These are phyloP conservation scores for Fraxinus angustifolia DNA, from an alignment of 305 asterid species.

Conservation along the genomic window DNA sequence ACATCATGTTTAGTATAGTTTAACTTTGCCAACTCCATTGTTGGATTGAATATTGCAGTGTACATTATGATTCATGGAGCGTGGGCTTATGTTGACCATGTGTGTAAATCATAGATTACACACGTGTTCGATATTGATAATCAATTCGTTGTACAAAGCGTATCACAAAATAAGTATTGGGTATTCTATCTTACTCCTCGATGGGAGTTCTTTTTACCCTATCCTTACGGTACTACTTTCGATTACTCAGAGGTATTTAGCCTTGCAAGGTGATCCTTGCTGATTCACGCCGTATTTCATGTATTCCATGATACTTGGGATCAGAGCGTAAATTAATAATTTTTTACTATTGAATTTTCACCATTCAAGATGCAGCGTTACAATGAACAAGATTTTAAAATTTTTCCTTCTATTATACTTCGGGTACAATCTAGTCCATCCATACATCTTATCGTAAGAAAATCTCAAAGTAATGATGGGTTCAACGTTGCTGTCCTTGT, in stretches of 20 bases:
- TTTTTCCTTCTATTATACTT: neutral
- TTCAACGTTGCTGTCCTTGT: conserved; percentile 32
- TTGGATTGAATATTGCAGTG: neutral
- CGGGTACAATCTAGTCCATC: neutral
- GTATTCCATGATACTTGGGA: neutral
- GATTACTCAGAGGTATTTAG: neutral
- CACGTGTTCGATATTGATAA: neutral
- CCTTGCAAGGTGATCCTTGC: neutral
- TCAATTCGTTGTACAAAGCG: neutral
- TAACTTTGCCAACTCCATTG: conserved; percentile 16
- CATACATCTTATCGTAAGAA: neutral
- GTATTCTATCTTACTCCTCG: neutral
- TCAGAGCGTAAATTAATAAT: neutral
- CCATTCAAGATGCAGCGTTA: neutral
- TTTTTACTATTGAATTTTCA: neutral
- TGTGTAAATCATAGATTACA: conserved; percentile 7
- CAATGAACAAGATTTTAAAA: neutral
- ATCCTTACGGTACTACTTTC: neutral
- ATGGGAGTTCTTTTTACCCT: neutral
- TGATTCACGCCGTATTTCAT: neutral
- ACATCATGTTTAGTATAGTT: conserved; percentile 27
- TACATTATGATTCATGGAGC: conserved; percentile 45
- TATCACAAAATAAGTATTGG: neutral
- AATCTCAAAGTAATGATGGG: conserved; percentile 28
- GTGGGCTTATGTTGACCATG: conserved; percentile 24